phyloP scores from a whole-genome alignment of 2,329 filamentous ascomycete genomes.

The Colletotrichum sp. region DNA sequence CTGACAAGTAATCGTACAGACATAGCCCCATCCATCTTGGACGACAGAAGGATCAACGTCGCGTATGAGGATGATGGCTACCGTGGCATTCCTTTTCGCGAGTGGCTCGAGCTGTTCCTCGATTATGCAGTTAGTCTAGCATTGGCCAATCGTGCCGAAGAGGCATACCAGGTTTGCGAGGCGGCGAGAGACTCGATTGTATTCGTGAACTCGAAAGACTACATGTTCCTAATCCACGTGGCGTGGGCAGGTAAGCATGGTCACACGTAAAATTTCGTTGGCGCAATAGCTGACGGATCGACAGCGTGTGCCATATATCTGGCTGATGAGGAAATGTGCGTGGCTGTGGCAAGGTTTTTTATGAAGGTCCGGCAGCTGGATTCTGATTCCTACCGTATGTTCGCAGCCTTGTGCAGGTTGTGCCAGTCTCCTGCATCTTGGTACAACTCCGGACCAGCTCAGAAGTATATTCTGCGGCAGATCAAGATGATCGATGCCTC shows the following conservation, averaged over 20 bases:
- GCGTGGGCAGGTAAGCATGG: conserved; percentile 70
- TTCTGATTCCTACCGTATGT: conserved; percentile 84
- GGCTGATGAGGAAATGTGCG: conserved; percentile 78
- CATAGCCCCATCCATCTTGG: conserved; percentile 30
- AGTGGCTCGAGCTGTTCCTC: conserved; percentile 90
- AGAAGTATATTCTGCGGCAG: conserved; percentile 91
- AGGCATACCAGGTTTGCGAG: conserved; percentile 82
- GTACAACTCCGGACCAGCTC: conserved; percentile 81
- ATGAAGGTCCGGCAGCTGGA: conserved; percentile 83
- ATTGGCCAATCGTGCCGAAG: conserved; percentile 66
- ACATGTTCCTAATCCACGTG: conserved; percentile 75
- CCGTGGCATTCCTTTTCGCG: conserved; percentile 79
- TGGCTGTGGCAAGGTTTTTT: conserved; percentile 79
- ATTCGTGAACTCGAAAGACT: conserved; percentile 74
- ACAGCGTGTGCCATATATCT: conserved; percentile 81
- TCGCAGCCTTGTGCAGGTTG: conserved; percentile 77
- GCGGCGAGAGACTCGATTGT: conserved; percentile 81
- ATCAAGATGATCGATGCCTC: conserved; percentile 86
- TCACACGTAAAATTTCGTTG: background rate
- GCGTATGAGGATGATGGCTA: conserved; percentile 54
- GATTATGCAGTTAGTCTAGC: conserved; percentile 84
- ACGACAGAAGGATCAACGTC: conserved; percentile 24
- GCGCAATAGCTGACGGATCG: conserved; percentile 16
- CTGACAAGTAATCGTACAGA: conserved; percentile 25
- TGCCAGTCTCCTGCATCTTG: conserved; percentile 75